A percentile compares a stretch with the other conserved stretches of the same genome.
Evolutionary conservation across 2,329 filamentous ascomycete genomes (phyloP).

Genomic region (Coniochaeta sp.): DNA sequence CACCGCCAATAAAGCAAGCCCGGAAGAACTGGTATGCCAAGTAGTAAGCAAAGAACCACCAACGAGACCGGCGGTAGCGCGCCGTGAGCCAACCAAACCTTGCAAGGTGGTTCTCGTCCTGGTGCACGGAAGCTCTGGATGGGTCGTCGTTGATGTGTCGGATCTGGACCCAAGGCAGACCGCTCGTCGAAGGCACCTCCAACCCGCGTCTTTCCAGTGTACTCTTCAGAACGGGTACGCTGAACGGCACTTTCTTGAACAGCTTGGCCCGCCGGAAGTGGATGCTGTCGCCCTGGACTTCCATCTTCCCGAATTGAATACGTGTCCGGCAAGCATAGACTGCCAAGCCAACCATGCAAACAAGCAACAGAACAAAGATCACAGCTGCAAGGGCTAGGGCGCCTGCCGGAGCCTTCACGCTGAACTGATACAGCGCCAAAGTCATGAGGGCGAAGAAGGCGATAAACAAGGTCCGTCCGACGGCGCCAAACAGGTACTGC

Average conservation of each 20-base stretch:
- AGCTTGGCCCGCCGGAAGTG: conserved; percentile 46
- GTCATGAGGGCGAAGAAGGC: conserved; percentile 66
- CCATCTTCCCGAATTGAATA: conserved; percentile 45
- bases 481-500: conserved; percentile 47
- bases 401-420: conserved; percentile 49
- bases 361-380: conserved; percentile 55
- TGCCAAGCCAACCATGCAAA: conserved; percentile 46
- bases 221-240: conserved; percentile 41
- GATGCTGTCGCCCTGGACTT: conserved; percentile 42
- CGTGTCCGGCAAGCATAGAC: conserved; percentile 55
- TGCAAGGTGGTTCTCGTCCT: conserved; percentile 57
- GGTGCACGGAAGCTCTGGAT: conserved; percentile 44
- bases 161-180: conserved; percentile 46
- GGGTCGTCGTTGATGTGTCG: conserved; percentile 39
- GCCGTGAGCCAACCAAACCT: conserved; percentile 68
- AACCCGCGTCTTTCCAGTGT: conserved; percentile 38
- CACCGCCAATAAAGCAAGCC: conserved; percentile 66
- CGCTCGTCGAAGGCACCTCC: conserved; percentile 32
- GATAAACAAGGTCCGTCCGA: conserved; percentile 57
- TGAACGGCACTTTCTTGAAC: conserved; percentile 48
- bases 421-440: conserved; percentile 64
- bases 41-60: conserved; percentile 73
- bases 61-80: conserved; percentile 61
- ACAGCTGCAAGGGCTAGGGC: conserved; percentile 59
- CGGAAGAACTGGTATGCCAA: conserved; percentile 66